These are phyloP conservation scores for Solanum hybrid DNA, from an alignment of 305 asterid genomes.

Conservation along the genomic window DNA sequence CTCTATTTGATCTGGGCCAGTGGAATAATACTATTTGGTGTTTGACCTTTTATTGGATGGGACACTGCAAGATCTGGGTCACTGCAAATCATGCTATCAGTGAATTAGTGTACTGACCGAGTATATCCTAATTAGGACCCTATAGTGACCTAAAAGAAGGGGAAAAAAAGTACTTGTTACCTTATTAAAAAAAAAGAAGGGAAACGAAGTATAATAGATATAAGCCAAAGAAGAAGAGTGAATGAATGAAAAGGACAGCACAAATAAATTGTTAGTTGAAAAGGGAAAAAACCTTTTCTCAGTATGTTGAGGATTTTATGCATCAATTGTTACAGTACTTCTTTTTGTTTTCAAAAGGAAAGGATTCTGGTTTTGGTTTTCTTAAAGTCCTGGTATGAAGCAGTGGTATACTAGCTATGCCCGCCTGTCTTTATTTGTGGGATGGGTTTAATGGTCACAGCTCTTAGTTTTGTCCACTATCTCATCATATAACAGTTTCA, in stretches of 20 bases:
- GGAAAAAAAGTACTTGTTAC: neutral
- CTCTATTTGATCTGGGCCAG: neutral
- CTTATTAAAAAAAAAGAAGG: neutral
- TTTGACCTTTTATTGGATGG: neutral
- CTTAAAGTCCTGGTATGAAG: neutral
- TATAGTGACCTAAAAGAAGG: neutral
- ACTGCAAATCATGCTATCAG: neutral
- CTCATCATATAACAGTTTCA: neutral
- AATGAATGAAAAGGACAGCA: neutral
- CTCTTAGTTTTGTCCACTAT: neutral
- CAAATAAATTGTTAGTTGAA: neutral
- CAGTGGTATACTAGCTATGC: neutral
- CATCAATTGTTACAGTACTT: neutral
- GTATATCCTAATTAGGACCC: neutral
- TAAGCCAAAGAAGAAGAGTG: neutral
- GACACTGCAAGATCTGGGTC: neutral
- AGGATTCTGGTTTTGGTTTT: neutral
- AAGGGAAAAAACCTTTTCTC: neutral
- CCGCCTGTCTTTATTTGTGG: neutral
- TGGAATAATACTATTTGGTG: neutral
- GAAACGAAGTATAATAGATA: neutral
- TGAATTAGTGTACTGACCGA: neutral
- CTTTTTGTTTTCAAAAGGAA: neutral
- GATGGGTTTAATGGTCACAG: neutral
- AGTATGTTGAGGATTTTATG: neutral